These are phyloP conservation scores for Priceomyces castillae DNA, from an alignment of 805 yeast genomes.

Conservation along the genomic window DNA sequence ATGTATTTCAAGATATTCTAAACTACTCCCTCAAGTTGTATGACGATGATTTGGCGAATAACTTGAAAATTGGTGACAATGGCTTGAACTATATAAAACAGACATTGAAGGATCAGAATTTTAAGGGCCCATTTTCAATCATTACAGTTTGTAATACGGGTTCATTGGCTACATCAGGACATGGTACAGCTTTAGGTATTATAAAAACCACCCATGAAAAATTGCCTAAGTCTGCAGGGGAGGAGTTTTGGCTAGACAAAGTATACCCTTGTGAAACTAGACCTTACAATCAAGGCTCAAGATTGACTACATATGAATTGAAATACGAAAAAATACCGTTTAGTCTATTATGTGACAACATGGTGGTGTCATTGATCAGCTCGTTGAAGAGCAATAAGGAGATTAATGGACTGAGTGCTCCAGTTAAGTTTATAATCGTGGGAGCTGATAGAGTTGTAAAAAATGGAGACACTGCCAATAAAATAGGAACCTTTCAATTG, in stretches of 20 bases:
- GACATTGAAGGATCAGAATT: slow-evolving; percentile 44
- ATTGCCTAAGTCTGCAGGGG: slow-evolving; percentile 31
- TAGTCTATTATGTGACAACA: slow-evolving; percentile 84
- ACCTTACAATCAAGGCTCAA: slow-evolving; percentile 95
- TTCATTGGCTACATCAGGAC: slow-evolving; percentile 94
- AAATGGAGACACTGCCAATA: slow-evolving; percentile 95
- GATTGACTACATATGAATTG: slow-evolving; percentile 87
- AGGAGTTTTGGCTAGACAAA: slow-evolving; percentile 54
- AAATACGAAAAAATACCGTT: slow-evolving; percentile 85
- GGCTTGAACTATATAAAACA: slow-evolving; percentile 69
- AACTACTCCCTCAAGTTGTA: slow-evolving; percentile 55
- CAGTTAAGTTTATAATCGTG: slow-evolving; percentile 84
- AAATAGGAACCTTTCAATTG: slow-evolving; percentile 91
- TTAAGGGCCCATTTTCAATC: slow-evolving; percentile 69
- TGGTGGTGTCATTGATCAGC: slow-evolving; percentile 75
- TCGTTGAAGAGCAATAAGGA: slow-evolving; percentile 32
- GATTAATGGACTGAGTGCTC: slow-evolving; percentile 40
- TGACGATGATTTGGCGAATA: slow-evolving; percentile 76
- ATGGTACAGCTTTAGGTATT: slow-evolving; percentile 95
- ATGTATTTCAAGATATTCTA: slow-evolving; percentile 31
- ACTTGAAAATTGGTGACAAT: slow-evolving; percentile 71
- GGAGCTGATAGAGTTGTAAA: slow-evolving; percentile 94
- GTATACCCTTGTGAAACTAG: slow-evolving; percentile 91
- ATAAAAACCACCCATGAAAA: slow-evolving; percentile 64
- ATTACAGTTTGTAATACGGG: slow-evolving; percentile 96